Conservation (phyloP, 805 yeast genomes). For the Debaryomyces castellii region DNA sequence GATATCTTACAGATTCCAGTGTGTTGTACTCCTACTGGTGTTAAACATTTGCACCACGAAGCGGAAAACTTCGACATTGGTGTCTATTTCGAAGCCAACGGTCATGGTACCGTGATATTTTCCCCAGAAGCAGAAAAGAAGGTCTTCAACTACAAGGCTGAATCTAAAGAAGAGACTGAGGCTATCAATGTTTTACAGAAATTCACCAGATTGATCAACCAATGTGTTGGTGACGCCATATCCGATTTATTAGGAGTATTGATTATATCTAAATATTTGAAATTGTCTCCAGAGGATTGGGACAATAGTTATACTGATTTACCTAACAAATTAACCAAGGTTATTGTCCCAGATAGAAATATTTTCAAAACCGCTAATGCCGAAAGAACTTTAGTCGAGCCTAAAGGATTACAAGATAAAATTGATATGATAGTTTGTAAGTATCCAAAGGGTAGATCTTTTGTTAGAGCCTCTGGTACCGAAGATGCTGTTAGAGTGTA, state of each 20-base stretch:
- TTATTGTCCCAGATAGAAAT: slow-evolving; percentile 77
- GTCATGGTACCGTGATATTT: slow-evolving; percentile 96
- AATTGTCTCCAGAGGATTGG: slow-evolving; percentile 71
- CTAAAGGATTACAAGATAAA: slow-evolving; percentile 70
- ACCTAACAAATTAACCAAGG: slow-evolving; percentile 83
- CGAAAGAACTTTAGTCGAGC: slow-evolving; percentile 76
- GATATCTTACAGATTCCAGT: slow-evolving; percentile 70
- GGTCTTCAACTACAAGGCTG: slow-evolving; percentile 33
- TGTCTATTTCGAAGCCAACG: slow-evolving; percentile 96
- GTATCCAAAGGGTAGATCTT: slow-evolving; percentile 69
- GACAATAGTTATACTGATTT: slow-evolving; percentile 73
- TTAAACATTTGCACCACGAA: slow-evolving; percentile 92
- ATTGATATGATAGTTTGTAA: slow-evolving; percentile 66
- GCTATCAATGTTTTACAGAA: slow-evolving; percentile 56
- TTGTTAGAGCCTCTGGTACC: slow-evolving; percentile 96
- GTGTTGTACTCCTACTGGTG: slow-evolving; percentile 91
- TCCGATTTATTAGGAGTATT: slow-evolving; percentile 85
- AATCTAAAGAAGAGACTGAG: slow-evolving; percentile 42
- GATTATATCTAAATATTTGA: slow-evolving; percentile 55
- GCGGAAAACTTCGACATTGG: slow-evolving; percentile 86
- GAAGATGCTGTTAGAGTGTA: slow-evolving; percentile 96
- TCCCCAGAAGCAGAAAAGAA: slow-evolving; percentile 47
- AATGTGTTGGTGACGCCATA: slow-evolving; percentile 97
- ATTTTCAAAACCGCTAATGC: slow-evolving; percentile 85
- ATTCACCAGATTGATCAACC: slow-evolving; percentile 78